Percentiles rank a stretch among this genome's conserved stretches.
Evolutionary conservation across 108 stramenopile genomes (phyloP).

Genomic region (Pseudonitzschia delicatissima): DNA sequence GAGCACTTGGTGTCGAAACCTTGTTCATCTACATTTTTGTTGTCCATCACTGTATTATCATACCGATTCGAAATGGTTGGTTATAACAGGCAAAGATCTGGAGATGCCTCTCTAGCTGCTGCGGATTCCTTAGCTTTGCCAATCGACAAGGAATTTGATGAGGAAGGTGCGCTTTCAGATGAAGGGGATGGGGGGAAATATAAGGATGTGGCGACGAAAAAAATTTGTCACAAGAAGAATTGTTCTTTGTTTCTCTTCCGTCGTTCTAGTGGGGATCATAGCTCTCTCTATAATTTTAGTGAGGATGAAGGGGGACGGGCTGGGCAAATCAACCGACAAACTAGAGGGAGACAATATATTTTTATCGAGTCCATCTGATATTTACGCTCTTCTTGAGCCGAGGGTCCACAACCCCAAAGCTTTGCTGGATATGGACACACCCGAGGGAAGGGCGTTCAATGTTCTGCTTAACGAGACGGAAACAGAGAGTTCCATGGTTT

Average conservation of each 20-base stretch:
- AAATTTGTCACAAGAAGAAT: not conserved
- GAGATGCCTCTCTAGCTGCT: not conserved
- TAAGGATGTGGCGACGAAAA: not conserved
- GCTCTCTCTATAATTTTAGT: not conserved
- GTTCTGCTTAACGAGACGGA: constrained; percentile 7
- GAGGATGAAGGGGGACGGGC: not conserved
- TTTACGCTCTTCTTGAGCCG: constrained; percentile 3
- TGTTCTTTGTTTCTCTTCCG: not conserved
- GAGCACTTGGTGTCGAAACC: too few relatives aligned
- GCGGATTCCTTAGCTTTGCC: not conserved
- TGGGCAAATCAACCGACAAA: not conserved
- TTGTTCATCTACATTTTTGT: too few relatives aligned
- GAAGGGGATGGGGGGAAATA: not conserved
- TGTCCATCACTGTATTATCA: too few relatives aligned
- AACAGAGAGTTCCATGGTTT: not conserved
- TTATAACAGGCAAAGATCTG: too few relatives aligned
- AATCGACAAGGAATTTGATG: not conserved
- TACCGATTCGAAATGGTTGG: too few relatives aligned
- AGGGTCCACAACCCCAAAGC: not conserved
- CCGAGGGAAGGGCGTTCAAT: constrained; percentile 38
- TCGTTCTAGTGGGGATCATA: not conserved
- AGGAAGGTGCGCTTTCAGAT: not conserved
- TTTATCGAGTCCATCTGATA: not conserved
- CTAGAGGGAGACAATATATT: not conserved
- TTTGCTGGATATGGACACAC: constrained; percentile 25